These are phyloP conservation scores for Alternaria alternata DNA, from an alignment of 2,329 filamentous ascomycete genomes.

Conservation along the genomic window DNA sequence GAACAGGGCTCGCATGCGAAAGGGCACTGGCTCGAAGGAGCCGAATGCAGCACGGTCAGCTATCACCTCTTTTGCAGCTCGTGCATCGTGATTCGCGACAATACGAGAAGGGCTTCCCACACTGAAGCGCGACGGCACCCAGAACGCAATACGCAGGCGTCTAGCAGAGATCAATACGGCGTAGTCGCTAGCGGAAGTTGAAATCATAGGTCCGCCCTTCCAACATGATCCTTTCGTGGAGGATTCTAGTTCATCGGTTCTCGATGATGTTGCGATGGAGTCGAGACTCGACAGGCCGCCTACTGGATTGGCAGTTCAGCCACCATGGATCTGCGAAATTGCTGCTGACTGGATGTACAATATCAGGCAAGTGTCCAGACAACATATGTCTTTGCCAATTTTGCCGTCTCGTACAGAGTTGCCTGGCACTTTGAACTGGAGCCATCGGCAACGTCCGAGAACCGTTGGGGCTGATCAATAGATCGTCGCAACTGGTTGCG, in stretches of 20 bases:
- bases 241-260: slow-evolving; percentile 1
- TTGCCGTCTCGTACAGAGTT: background rate
- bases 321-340: slow-evolving; percentile 6
- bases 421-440: background rate
- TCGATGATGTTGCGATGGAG: slow-evolving; percentile 7
- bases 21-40: slow-evolving; percentile 32
- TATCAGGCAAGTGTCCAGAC: background rate
- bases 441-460: slow-evolving; percentile 1
- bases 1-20: slow-evolving; percentile 29
- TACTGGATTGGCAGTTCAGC: slow-evolving; percentile 8
- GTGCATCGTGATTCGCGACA: slow-evolving; percentile 28
- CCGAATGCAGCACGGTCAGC: slow-evolving; percentile 16
- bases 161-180: slow-evolving; percentile 12
- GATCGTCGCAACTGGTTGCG: slow-evolving; percentile 3
- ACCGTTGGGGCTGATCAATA: background rate
- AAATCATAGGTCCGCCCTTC: slow-evolving; percentile 3
- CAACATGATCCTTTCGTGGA: slow-evolving; percentile 6
- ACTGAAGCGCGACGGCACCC: slow-evolving; percentile 9
- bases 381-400: background rate
- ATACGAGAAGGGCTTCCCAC: slow-evolving; percentile 13
- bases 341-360: slow-evolving; percentile 4
- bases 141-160: slow-evolving; percentile 5
- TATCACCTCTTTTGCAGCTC: slow-evolving; percentile 12
- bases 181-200: slow-evolving; percentile 7
- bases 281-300: slow-evolving; percentile 3